Conservation (phyloP, 352 stramenopile species). For the Phytophthora colocasiae region DNA sequence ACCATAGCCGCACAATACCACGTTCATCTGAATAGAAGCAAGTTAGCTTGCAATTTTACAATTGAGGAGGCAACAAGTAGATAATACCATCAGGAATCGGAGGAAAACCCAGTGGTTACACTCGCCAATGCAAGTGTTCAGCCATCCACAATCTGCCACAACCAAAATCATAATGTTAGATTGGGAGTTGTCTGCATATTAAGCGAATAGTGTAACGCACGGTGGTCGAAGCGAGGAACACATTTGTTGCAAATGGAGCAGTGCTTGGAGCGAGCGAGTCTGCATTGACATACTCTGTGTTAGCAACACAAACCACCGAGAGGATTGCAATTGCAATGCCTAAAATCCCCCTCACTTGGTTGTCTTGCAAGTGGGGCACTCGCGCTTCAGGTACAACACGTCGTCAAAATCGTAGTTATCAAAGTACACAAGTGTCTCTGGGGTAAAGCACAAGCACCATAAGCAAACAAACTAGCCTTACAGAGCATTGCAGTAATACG, state of each 20-base stretch:
- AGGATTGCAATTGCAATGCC: not conserved
- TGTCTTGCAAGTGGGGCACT: slow-evolving; percentile 57
- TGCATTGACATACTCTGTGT: slow-evolving; percentile 13
- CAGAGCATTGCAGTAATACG: slow-evolving; percentile 5
- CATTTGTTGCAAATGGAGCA: slow-evolving; percentile 73
- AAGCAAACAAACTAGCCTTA: not conserved
- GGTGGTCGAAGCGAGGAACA: slow-evolving; percentile 72
- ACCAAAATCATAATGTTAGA: slow-evolving; percentile 2
- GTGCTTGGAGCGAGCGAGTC: slow-evolving; percentile 73
- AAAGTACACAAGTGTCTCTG: slow-evolving; percentile 59
- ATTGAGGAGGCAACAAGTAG: too few relatives aligned
- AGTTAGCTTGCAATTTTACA: slow-evolving; percentile 7
- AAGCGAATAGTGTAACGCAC: slow-evolving; percentile 26
- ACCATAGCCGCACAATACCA: slow-evolving; percentile 57
- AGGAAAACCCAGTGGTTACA: slow-evolving; percentile 66
- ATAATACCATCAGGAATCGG: slow-evolving; percentile 54
- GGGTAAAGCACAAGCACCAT: not conserved
- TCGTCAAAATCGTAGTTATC: slow-evolving; percentile 65
- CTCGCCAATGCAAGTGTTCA: slow-evolving; percentile 75
- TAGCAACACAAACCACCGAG: slow-evolving; percentile 8
- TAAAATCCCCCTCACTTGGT: slow-evolving; percentile 40
- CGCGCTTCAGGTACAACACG: slow-evolving; percentile 45
- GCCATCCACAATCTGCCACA: slow-evolving; percentile 56
- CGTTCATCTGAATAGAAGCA: slow-evolving; percentile 45
- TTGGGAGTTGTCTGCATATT: not conserved